Base-by-base conservation (phyloP, 371 early-diverging fungal species). In the Haplosporangium sp. region DNA sequence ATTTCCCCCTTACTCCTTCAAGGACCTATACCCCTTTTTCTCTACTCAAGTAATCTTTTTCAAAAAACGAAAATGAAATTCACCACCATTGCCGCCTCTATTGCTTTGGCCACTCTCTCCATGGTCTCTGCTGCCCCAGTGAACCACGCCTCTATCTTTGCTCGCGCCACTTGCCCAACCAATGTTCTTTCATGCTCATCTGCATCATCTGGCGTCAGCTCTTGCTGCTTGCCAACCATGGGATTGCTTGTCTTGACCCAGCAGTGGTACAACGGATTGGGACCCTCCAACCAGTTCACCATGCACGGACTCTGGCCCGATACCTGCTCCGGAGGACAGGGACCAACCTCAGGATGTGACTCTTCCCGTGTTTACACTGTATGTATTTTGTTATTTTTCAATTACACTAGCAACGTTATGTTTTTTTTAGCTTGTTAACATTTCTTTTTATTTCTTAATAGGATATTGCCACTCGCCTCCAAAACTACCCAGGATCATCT, bases 281-380 rank as follows among this genome's bases (percentile, higher is more conserved):
- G 90, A 27, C 88, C 89, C 20, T 47, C 61, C 35, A 78, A 89
- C 62, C 72, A 83, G 58, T 89, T 88, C 63, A 91, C 91, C n/a
- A 71, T 93, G 35, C 94, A 94, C 71, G 95, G 95, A 5, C 79
- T 95, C 55, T 94, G 95, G 95, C 94, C 96, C 5, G 93, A 91
- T 69, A 85, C 86, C n/a, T 93, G 93, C 77, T 78, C 72, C 8
- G 93, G 93, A 70, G 83, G 84, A 47, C 85, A 85, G 50, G 86
- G 86, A 42, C 88, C 90, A 4, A 20, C 65, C 44, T 69, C 62
- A 52, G 94, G 94, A 4, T 94, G 95, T 67, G 94, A 94, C 77
- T 58, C 69, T 3, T 40, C 72, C 4, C 88, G 94, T 42, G 72
- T 83, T 5, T 89, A 90, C 71, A 74, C 77, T 40, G 75, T 74